These are phyloP conservation scores for Nitzschia sp. DNA, from an alignment of 108 stramenopile genomes.

Conservation along the genomic window DNA sequence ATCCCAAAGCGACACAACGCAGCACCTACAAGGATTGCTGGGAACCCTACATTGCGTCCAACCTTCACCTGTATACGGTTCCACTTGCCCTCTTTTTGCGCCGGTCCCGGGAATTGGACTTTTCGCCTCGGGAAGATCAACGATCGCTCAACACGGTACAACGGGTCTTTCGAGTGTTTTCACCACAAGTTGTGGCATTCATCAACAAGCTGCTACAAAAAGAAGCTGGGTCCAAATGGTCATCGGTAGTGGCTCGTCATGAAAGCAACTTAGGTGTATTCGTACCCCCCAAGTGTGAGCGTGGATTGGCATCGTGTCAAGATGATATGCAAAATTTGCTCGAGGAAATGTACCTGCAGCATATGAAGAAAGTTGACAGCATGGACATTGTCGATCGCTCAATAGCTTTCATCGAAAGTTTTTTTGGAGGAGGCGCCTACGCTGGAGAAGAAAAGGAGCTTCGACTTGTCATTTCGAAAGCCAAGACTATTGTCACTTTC, in stretches of 20 bases:
- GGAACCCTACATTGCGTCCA: constrained; percentile 83
- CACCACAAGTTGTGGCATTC: constrained; percentile 58
- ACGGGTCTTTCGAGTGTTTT: constrained; percentile 78
- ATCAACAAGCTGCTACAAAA: constrained; percentile 53
- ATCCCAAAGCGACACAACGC: constrained; percentile 55
- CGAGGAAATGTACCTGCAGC: constrained; percentile 82
- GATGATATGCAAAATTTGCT: constrained; percentile 70
- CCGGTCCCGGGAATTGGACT: constrained; percentile 88
- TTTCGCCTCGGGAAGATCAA: constrained; percentile 57
- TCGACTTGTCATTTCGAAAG: constrained; percentile 39
- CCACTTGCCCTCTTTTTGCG: constrained; percentile 87
- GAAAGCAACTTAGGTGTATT: constrained; percentile 53
- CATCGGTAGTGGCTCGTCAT: constrained; percentile 49
- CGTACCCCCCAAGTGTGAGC: constrained; percentile 47
- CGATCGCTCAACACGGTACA: constrained; percentile 52
- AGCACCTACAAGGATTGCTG: constrained; percentile 64
- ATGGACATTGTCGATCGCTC: constrained; percentile 63
- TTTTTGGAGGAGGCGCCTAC: constrained; percentile 49
- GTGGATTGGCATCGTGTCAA: constrained; percentile 55
- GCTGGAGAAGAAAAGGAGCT: constrained; percentile 58
- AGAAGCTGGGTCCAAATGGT: constrained; percentile 21
- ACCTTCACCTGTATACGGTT: constrained; percentile 74
- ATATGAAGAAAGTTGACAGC: constrained; percentile 55
- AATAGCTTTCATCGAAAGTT: constrained; percentile 43
- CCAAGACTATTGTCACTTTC: constrained; percentile 63